Base-by-base conservation (phyloP, 768 basidiomycete species). In the Scleroderma bovista region DNA sequence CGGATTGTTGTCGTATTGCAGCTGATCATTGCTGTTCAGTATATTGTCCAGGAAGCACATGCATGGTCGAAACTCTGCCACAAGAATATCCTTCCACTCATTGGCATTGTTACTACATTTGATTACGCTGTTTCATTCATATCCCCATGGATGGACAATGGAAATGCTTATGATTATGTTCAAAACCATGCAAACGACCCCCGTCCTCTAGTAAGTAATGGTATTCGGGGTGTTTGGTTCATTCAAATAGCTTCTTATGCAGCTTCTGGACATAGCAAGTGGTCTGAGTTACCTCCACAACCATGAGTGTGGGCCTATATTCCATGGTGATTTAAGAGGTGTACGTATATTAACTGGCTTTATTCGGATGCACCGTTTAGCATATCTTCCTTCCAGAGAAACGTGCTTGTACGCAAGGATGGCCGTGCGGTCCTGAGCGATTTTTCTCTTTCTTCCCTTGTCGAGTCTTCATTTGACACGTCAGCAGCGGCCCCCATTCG, bases 221-320 rank as follows among this genome's bases (percentile, higher is more conserved):
- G 13, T 36, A 13, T 6, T n/a, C 3, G 12, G 13, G 3, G 34
- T 36, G 4, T 12, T 36, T 36, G n/a, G 13, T 13, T 3, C 12
- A n/a, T 36, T 13, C 34, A 36, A 36, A 36, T 5, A 15, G 34
- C 34, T 13, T n/a, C 34, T 29, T 29, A 36, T 13, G 34, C 34
- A 36, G 34, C 34, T 36, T n/a, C 4, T 36, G 6, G 64, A 68
- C 36, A 53, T 64, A 4, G 63, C 60, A 0, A 43, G 50, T n/a
- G 68, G 68, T 15, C 32, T 69, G 17, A 45, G 58, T 16, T 63
- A 66, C 51, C 53, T 69, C 4, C 67, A 69, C 47, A 24, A 20
- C 19, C 34, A 36, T n/a, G 45, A 58, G 32, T 44, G 57, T 16
- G 62, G 63, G 2, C 63, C 63, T 17, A 60, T 67, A 9, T 56